phyloP scores from a whole-genome alignment of 768 basidiomycete genomes.

The Mycena amicta region DNA sequence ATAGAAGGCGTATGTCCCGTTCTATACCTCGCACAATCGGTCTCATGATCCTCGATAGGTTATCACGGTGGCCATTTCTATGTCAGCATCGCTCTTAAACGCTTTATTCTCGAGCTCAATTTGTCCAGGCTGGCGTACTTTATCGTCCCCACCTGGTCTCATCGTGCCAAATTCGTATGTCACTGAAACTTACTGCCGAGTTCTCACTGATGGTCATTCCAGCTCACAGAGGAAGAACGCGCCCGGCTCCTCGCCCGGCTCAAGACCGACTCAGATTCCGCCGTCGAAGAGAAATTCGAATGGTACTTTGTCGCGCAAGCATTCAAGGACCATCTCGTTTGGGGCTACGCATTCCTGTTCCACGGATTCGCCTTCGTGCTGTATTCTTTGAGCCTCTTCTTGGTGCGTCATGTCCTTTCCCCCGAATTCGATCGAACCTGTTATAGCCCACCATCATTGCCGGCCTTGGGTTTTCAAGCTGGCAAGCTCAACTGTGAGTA shows the following conservation, averaged over 20 bases:
- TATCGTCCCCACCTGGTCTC: conserved; percentile 61
- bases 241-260: conserved; percentile 51
- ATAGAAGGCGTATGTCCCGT: conserved; percentile 49
- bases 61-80: conserved; percentile 50
- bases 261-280: conserved; percentile 56
- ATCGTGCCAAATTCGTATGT: conserved; percentile 58
- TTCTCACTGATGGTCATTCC: conserved; percentile 33
- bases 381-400: conserved; percentile 60
- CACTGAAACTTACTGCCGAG: conserved; percentile 27
- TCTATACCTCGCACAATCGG: too few relatives aligned
- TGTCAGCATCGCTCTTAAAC: conserved; percentile 17
- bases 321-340: conserved; percentile 58
- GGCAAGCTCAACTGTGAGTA: conserved; percentile 61
- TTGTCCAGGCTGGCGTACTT: conserved; percentile 43
- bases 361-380: conserved; percentile 63
- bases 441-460: conserved; percentile 62
- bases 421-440: background rate
- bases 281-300: conserved; percentile 52
- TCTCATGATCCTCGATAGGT: conserved; percentile 22
- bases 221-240: conserved; percentile 59
- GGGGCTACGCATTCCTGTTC: conserved; percentile 62
- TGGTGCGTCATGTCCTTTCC: conserved; percentile 37
- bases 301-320: conserved; percentile 62
- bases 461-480: conserved; percentile 55
- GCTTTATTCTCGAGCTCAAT: background rate